Base-by-base conservation (phyloP, 257 asterid species). In the Fraxinus quadrangulata region DNA sequence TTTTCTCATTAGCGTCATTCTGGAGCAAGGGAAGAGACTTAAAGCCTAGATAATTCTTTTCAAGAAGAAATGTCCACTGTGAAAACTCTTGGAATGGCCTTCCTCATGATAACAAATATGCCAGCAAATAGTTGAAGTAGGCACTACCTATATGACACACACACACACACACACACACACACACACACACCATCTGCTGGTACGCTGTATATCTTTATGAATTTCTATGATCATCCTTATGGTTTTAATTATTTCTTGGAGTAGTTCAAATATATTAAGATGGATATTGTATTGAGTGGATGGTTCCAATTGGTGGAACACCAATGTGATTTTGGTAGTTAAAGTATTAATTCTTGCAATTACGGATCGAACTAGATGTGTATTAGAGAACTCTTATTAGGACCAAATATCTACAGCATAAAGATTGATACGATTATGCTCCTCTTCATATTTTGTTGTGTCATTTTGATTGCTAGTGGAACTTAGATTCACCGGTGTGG, bases 1-100 rank as follows among this genome's bases (percentile, higher is more conserved):
- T 80, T 92, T 90, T n/a, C 88, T 93, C 94, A 28, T 82, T 91
- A 37, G 90, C 99, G 0, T 73, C 97, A 65, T 93, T 96, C 75
- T 88, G 98, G 85, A 89, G 95, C 93, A 92, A 96, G 82, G 97
- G 94, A 81, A 88, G 90, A 42, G 98, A 96, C 71, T 87, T 97
- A 9, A 92, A 92, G 85, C 90, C 91, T 76, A 87, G 96, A 87
- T 93, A 84, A 87, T 39, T 72, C 13, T 82, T 71, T 72, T 68
- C 65, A 26, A 40, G 78, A 37, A 42, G 17, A 71, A 77, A 72
- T 37, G 75, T 26, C 71, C 75, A 49, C 71, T 56, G 83, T 72
- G 71, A 34, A 82, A 81, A 77, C 67, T 76, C 73, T 74, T 79
- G 54, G 76, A 10, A 40, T 47, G 47, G 72, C 79, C 40, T 71